These are phyloP conservation scores for Aspergillus bridgeri DNA, from an alignment of 495 filamentous ascomycete genomes.

Conservation along the genomic window DNA sequence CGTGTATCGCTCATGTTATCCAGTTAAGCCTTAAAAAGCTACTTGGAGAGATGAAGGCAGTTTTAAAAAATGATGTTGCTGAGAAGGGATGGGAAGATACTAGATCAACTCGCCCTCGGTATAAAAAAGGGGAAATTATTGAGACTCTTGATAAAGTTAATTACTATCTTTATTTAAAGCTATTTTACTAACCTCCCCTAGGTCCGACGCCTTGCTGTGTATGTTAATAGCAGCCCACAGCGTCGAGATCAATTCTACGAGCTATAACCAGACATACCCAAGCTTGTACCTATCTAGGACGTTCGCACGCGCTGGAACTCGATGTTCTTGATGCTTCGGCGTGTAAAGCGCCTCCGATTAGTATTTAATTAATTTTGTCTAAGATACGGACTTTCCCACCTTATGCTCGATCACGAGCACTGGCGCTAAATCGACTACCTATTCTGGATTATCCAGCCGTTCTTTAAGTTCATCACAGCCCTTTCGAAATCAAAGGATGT, in stretches of 20 bases:
- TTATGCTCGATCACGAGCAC: constrained; percentile 9
- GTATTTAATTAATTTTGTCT: constrained; percentile 13
- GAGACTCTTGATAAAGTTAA: constrained; percentile 14
- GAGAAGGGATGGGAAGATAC: constrained; percentile 13
- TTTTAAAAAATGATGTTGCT: constrained; percentile 13
- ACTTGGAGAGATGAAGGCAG: constrained; percentile 15
- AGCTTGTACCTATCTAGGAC: constrained; percentile 23
- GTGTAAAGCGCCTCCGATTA: constrained; percentile 11
- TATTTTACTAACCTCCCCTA: not conserved
- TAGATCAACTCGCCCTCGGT: not conserved
- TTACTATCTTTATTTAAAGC: not conserved
- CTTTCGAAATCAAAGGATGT: constrained; percentile 17
- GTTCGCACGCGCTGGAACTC: constrained; percentile 3
- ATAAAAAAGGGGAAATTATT: constrained; percentile 10
- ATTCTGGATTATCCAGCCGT: constrained; percentile 8
- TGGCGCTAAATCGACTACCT: constrained; percentile 24
- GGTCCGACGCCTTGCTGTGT: constrained; percentile 15
- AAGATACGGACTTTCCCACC: constrained; percentile 5
- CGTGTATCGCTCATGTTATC: constrained; percentile 20
- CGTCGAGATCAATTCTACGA: constrained; percentile 9
- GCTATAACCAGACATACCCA: constrained; percentile 9
- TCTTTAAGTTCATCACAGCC: constrained; percentile 11
- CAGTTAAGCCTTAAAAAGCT: constrained; percentile 18
- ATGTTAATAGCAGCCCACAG: constrained; percentile 19
- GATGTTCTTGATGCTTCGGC: constrained; percentile 17